phyloP scores from a whole-genome alignment of 768 basidiomycete species.

The Russula dissimulans region DNA sequence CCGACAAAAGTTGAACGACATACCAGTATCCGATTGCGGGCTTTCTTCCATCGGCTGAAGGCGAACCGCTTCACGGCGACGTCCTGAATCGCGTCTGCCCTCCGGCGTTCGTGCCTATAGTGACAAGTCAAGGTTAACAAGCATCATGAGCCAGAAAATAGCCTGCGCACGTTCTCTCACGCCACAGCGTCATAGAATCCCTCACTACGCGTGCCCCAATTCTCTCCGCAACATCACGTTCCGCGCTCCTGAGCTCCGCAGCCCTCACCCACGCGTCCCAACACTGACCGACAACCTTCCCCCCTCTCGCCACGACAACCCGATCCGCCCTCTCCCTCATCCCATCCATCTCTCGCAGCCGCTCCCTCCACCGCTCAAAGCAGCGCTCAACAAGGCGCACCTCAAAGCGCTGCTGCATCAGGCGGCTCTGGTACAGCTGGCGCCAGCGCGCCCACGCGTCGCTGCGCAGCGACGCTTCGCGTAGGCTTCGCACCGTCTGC shows the following conservation, averaged over 20 bases:
- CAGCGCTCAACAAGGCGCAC: conserved; percentile 35
- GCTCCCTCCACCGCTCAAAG: conserved; percentile 46
- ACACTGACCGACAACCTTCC: conserved; percentile 30
- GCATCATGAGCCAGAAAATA: background rate
- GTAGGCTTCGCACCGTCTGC: conserved; percentile 48
- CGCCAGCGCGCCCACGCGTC: conserved; percentile 64
- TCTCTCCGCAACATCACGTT: conserved; percentile 36
- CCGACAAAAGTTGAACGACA: conserved; percentile 19
- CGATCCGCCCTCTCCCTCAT: conserved; percentile 44
- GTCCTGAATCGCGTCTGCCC: conserved; percentile 38
- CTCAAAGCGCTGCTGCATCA: conserved; percentile 44
- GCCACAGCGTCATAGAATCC: conserved; percentile 48
- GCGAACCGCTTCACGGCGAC: conserved; percentile 35
- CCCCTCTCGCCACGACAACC: conserved; percentile 26
- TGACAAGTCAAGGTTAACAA: conserved; percentile 1
- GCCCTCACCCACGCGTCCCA: conserved; percentile 54
- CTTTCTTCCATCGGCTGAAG: conserved; percentile 48
- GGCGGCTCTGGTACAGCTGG: conserved; percentile 41
- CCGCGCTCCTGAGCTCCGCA: conserved; percentile 36
- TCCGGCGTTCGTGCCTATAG: conserved; percentile 36
- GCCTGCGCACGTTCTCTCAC: conserved; percentile 40
- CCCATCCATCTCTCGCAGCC: conserved; percentile 32
- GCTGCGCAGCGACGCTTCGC: conserved; percentile 42
- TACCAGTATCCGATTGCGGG: conserved; percentile 43
- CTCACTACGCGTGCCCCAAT: conserved; percentile 42